These are phyloP conservation scores for Lunasporangiospora selenospora DNA, from an alignment of 192 early-diverging fungal genomes.

Conservation along the genomic window DNA sequence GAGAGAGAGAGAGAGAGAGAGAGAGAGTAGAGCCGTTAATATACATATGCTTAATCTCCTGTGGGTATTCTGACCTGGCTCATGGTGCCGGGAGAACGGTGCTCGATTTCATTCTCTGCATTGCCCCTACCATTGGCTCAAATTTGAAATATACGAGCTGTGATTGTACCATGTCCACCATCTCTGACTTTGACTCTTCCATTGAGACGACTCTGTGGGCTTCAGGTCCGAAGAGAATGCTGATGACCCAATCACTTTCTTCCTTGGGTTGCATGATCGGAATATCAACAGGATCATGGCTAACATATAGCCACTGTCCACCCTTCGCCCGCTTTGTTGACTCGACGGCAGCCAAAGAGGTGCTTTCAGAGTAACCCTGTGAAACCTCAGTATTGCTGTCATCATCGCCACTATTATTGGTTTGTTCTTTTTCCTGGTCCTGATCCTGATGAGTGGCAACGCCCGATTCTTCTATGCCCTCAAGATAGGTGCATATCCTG, in stretches of 20 bases:
- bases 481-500: constrained; percentile 55
- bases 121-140: constrained; percentile 62
- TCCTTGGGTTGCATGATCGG: constrained; percentile 15
- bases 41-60: no score
- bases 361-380: constrained; percentile 29
- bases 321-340: constrained; percentile 42
- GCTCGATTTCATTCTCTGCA: not conserved
- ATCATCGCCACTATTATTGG: not conserved
- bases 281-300: constrained; percentile 51
- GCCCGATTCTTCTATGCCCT: constrained; percentile 41
- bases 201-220: constrained; percentile 25
- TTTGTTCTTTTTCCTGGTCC: not conserved
- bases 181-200: constrained; percentile 14
- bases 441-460: not conserved
- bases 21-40: no score
- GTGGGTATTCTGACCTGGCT: no score
- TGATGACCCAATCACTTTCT: constrained; percentile 25
- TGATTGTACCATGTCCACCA: constrained; percentile 11
- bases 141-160: constrained; percentile 60
- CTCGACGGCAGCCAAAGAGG: constrained; percentile 23
- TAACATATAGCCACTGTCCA: constrained; percentile 59
- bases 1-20: no score
- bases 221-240: constrained; percentile 44
- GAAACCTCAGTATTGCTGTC: not conserved
- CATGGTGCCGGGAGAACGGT: not conserved